Conservation (phyloP, 108 stramenopile genomes). For the Heterococcus sp. region DNA sequence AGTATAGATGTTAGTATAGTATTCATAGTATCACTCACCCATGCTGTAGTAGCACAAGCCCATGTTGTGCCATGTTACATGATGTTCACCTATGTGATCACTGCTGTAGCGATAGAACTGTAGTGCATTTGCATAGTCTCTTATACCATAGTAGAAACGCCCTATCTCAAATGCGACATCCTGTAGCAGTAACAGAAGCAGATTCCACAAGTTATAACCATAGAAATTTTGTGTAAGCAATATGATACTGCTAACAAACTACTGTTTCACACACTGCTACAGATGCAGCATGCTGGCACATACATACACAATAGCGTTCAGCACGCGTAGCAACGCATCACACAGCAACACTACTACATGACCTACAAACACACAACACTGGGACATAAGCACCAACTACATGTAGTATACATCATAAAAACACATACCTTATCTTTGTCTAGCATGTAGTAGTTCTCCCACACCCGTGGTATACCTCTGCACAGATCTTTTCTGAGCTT, state of each 20-base stretch:
- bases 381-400: too few species aligned
- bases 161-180: constrained; percentile 48
- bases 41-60: constrained; percentile 67
- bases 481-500: constrained; percentile 63
- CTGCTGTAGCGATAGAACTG: constrained; percentile 55
- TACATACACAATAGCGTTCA: too few species aligned
- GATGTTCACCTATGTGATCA: constrained; percentile 62
- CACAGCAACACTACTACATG: too few species aligned
- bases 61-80: constrained; percentile 72
- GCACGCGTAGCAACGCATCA: too few species aligned
- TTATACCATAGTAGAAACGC: constrained; percentile 64
- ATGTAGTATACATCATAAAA: background rate
- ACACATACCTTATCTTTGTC: constrained; percentile 65
- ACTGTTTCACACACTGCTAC: too few species aligned
- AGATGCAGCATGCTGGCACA: too few species aligned
- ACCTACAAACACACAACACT: too few species aligned
- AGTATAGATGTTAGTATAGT: too few species aligned
- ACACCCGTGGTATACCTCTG: constrained; percentile 58
- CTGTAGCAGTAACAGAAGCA: background rate
- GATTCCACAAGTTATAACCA: too few species aligned
- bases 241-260: too few species aligned
- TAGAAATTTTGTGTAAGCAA: too few species aligned
- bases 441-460: constrained; percentile 66
- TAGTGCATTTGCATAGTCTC: constrained; percentile 60
- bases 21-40: too few species aligned